Evolutionary conservation across 2,329 filamentous ascomycete genomes (phyloP).

Genomic region (Xylariaceae sp.): DNA sequence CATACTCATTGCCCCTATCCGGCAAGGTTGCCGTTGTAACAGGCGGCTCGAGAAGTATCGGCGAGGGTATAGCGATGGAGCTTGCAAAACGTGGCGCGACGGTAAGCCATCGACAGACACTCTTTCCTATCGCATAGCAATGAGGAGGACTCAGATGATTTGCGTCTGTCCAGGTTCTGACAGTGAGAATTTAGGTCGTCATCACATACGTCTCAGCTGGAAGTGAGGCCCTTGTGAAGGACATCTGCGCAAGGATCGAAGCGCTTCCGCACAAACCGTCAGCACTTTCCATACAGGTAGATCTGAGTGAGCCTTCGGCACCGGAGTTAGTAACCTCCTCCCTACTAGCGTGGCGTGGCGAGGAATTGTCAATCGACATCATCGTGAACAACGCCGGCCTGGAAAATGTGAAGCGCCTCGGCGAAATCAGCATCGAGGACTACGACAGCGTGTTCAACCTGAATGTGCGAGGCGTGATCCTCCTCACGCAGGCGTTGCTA

Average conservation of each 20-base stretch:
- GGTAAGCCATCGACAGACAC: slow-evolving; percentile 11
- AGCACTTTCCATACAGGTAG: slow-evolving; percentile 18
- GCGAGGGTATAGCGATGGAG: slow-evolving; percentile 35
- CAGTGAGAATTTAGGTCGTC: slow-evolving; percentile 33
- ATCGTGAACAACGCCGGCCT: slow-evolving; percentile 38
- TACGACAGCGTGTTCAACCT: slow-evolving; percentile 51
- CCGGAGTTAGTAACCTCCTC: slow-evolving; percentile 20
- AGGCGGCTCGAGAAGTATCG: slow-evolving; percentile 30
- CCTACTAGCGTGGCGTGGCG: slow-evolving; percentile 19
- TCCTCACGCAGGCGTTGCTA: slow-evolving; percentile 49
- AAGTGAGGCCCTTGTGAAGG: slow-evolving; percentile 54
- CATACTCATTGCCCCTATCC: slow-evolving; percentile 27
- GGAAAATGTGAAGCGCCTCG: slow-evolving; percentile 34
- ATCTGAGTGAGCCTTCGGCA: slow-evolving; percentile 25
- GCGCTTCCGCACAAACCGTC: slow-evolving; percentile 37
- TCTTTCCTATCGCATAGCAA: too few species aligned
- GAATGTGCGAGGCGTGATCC: slow-evolving; percentile 50
- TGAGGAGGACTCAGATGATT: neutral
- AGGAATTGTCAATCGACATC: slow-evolving; percentile 29
- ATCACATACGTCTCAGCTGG: slow-evolving; percentile 60
- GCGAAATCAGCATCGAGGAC: slow-evolving; percentile 42
- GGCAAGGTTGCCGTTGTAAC: slow-evolving; percentile 40
- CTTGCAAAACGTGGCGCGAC: slow-evolving; percentile 34
- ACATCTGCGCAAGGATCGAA: slow-evolving; percentile 55
- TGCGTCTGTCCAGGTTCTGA: too few species aligned